Evolutionary conservation across 2,329 filamentous ascomycete species (phyloP).

Genomic region (Paracoccidioides lutzii): DNA sequence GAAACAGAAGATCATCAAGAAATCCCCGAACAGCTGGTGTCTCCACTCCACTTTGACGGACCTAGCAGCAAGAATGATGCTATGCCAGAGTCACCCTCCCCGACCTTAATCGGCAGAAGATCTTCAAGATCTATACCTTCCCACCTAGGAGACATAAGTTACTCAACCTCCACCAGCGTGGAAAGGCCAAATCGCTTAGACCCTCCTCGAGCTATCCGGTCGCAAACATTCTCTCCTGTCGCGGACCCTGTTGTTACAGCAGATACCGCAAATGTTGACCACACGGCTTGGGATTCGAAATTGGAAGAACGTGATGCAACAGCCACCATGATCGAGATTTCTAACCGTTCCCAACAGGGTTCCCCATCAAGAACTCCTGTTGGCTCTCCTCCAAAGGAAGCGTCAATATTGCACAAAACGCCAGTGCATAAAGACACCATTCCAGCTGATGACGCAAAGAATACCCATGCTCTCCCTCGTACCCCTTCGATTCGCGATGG

Average conservation of each 20-base stretch:
- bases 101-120: slow-evolving; percentile 19
- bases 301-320: slow-evolving; percentile 47
- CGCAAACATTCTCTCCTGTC: slow-evolving; percentile 49
- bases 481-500: slow-evolving; percentile 5
- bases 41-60: slow-evolving; percentile 14
- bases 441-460: slow-evolving; percentile 30
- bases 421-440: slow-evolving; percentile 32
- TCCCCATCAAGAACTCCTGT: slow-evolving; percentile 39
- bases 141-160: slow-evolving; percentile 14
- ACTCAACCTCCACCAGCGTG: slow-evolving; percentile 17
- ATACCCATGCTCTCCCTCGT: slow-evolving; percentile 23
- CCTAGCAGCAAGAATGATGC: slow-evolving; percentile 24
- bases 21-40: slow-evolving; percentile 10
- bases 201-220: slow-evolving; percentile 45
- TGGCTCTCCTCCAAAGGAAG: slow-evolving; percentile 30
- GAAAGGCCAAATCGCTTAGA: slow-evolving; percentile 28
- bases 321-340: slow-evolving; percentile 54
- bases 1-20: slow-evolving; percentile 18
- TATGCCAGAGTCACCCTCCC: slow-evolving; percentile 14
- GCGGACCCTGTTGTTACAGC: slow-evolving; percentile 55
- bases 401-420: slow-evolving; percentile 25
- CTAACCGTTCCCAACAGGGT: slow-evolving; percentile 46
- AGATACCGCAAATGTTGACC: slow-evolving; percentile 53
- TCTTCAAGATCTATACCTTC: slow-evolving; percentile 16
- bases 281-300: slow-evolving; percentile 43